Evolutionary conservation across 192 early-diverging fungal genomes (phyloP).

Genomic region (Rhizophagus sp.): DNA sequence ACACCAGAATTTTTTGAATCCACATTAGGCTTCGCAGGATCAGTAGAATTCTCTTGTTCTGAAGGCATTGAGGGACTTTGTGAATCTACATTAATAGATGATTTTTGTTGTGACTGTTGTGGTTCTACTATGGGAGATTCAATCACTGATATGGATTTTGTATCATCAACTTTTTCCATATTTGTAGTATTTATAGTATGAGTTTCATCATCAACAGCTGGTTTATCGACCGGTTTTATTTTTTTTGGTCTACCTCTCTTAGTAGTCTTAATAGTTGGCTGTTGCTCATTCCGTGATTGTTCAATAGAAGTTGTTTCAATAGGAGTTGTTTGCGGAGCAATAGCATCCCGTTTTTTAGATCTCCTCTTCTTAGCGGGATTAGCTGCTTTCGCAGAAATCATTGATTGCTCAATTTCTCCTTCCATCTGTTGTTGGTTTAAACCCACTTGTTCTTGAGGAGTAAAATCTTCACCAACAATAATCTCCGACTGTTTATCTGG

Average conservation of each 20-base stretch:
- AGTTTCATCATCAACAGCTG: not conserved
- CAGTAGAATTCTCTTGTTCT: not conserved
- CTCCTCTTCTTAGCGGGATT: not conserved
- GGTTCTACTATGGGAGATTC: not conserved
- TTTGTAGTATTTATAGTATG: not conserved
- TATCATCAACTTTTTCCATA: not conserved
- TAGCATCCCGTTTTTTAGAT: not conserved
- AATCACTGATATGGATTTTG: not conserved
- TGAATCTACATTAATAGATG: not conserved
- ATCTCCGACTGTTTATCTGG: not conserved
- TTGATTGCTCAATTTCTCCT: not conserved
- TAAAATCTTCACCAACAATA: not conserved
- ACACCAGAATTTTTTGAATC: not conserved
- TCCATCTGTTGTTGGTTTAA: not conserved
- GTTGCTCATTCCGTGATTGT: not conserved
- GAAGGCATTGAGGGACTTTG: not conserved
- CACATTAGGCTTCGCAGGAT: not conserved
- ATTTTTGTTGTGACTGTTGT: not conserved
- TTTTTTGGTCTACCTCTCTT: not conserved
- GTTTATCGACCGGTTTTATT: not conserved
- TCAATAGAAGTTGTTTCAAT: not conserved
- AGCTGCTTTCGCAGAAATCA: not conserved
- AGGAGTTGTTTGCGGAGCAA: not conserved
- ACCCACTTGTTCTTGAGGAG: not conserved
- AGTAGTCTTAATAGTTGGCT: not conserved